Evolutionary conservation across 2,329 filamentous ascomycete genomes (phyloP).

Genomic region (Pezicula rhizophila): DNA sequence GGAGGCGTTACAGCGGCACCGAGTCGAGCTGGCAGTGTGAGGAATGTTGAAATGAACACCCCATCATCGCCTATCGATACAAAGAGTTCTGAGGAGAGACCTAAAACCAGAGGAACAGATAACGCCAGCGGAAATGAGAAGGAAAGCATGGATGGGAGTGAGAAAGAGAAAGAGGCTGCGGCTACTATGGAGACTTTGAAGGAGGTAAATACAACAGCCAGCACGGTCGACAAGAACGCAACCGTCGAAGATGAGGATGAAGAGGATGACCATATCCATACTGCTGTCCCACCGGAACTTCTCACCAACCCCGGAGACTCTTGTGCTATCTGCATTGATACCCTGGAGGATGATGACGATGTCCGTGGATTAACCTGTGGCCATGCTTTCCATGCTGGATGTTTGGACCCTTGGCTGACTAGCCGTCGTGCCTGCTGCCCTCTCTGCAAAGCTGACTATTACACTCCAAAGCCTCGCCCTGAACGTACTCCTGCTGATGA

Average conservation of each 20-base stretch:
- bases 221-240: slow-evolving; percentile 30
- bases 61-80: slow-evolving; percentile 30
- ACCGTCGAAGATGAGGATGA: slow-evolving; percentile 60
- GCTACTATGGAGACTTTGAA: slow-evolving; percentile 20
- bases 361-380: slow-evolving; percentile 90
- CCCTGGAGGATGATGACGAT: slow-evolving; percentile 90
- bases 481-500: slow-evolving; percentile 18
- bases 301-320: slow-evolving; percentile 80
- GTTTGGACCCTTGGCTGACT: slow-evolving; percentile 94
- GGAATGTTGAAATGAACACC: slow-evolving; percentile 54
- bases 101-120: slow-evolving; percentile 17
- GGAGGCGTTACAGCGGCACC: slow-evolving; percentile 75
- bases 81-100: slow-evolving; percentile 29
- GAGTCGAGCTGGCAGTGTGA: slow-evolving; percentile 69
- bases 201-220: slow-evolving; percentile 23
- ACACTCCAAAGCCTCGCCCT: slow-evolving; percentile 81
- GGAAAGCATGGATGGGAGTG: slow-evolving; percentile 13
- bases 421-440: slow-evolving; percentile 92
- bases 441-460: slow-evolving; percentile 97
- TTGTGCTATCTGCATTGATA: slow-evolving; percentile 94
- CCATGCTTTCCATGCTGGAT: slow-evolving; percentile 96
- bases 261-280: slow-evolving; percentile 71
- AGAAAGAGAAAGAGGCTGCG: slow-evolving; percentile 15
- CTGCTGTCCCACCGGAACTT: slow-evolving; percentile 74
- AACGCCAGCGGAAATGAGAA: slow-evolving; percentile 8